These are phyloP conservation scores for Trichophyton simii DNA, from an alignment of 2,329 filamentous ascomycete genomes.

Conservation along the genomic window DNA sequence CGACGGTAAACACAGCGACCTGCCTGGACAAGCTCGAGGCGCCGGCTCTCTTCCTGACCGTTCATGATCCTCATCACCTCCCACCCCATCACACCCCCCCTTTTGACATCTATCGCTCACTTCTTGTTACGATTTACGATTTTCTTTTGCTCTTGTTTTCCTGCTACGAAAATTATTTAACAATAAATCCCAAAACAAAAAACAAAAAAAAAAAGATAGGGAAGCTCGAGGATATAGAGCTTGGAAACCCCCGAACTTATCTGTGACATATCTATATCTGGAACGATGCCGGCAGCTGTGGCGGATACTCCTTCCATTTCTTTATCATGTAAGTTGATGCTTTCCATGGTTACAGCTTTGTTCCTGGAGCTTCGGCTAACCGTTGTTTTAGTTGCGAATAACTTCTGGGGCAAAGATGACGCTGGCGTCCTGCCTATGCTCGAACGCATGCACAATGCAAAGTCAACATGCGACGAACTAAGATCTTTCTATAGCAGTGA, in stretches of 20 bases:
- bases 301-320: constrained; percentile 52
- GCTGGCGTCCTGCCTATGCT: constrained; percentile 84
- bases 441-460: constrained; percentile 87
- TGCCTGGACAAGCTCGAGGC: background rate
- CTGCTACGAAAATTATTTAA: background rate
- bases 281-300: constrained; percentile 48
- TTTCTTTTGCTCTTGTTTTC: background rate
- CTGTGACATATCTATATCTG: background rate
- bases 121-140: background rate
- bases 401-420: constrained; percentile 99
- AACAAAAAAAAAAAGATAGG: background rate
- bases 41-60: background rate
- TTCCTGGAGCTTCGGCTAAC: background rate
- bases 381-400: constrained; percentile 67
- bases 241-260: background rate
- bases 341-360: background rate
- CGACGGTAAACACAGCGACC: background rate
- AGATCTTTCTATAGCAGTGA: constrained; percentile 77
- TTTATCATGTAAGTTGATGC: constrained; percentile 47
- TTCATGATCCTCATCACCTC: background rate
- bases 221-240: background rate
- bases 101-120: background rate
- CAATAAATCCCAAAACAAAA: background rate
- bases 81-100: background rate
- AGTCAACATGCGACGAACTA: constrained; percentile 87